Evolutionary conservation across 345 rosid genomes (phyloP).

Genomic region (Lumnitzera racemosa): DNA sequence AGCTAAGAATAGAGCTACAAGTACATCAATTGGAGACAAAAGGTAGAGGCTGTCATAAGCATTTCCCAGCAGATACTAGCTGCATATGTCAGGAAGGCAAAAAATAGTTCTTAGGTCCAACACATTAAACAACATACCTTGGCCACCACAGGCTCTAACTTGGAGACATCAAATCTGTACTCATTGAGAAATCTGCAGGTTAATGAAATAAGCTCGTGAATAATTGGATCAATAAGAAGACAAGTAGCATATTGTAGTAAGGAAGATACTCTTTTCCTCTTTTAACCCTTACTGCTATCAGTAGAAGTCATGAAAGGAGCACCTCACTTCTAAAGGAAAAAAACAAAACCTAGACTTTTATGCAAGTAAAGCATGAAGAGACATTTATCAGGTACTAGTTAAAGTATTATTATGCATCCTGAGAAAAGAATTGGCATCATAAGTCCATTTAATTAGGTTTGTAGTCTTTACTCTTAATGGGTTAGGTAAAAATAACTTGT

Average conservation of each 20-base stretch:
- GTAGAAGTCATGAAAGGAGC: too few species aligned
- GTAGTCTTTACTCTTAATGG: too few species aligned
- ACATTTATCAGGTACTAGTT: background rate
- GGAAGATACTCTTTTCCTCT: too few species aligned
- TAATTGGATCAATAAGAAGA: background rate
- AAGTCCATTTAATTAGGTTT: too few species aligned
- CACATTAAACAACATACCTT: slow-evolving; percentile 44
- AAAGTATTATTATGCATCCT: too few species aligned
- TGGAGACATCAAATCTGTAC: slow-evolving; percentile 79
- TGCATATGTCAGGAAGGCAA: background rate
- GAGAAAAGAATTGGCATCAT: too few species aligned
- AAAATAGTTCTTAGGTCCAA: background rate
- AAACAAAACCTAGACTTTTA: background rate
- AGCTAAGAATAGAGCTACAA: background rate
- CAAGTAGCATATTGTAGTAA: too few species aligned
- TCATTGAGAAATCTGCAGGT: slow-evolving; percentile 63
- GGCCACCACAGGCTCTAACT: slow-evolving; percentile 93
- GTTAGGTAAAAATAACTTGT: too few species aligned
- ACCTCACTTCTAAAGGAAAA: too few species aligned
- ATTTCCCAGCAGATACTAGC: background rate
- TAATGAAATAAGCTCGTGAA: slow-evolving; percentile 5
- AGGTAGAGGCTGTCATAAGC: background rate
- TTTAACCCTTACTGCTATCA: too few species aligned
- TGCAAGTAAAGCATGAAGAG: background rate
- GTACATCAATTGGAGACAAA: background rate